Percentiles rank a stretch among this genome's conserved stretches.
These are phyloP conservation scores for Byssoonygena ceratinophila DNA, from an alignment of 2,329 filamentous ascomycete species.

Conservation along the genomic window DNA sequence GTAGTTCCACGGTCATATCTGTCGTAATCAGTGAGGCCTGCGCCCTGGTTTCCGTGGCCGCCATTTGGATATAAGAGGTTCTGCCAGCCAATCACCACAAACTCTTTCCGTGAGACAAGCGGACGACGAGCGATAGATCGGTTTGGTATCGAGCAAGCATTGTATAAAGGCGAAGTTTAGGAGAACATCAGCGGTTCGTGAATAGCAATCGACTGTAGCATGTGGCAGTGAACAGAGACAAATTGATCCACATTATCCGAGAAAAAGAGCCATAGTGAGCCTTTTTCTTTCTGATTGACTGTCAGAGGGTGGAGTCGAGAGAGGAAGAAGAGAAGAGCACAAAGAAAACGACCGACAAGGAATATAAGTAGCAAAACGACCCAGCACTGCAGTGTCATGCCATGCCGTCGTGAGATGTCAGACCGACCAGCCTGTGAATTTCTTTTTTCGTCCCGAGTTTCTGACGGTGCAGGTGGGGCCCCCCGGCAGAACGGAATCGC, in stretches of 20 bases:
- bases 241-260: slow-evolving; percentile 6
- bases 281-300: no score
- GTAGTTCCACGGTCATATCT: slow-evolving; percentile 32
- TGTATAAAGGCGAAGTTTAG: slow-evolving; percentile 16
- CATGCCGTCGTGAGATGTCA: not conserved
- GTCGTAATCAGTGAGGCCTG: slow-evolving; percentile 25
- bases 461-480: not conserved
- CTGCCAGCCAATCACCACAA: not conserved
- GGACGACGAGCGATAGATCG: not conserved
- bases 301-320: not conserved
- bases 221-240: not conserved
- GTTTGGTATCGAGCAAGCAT: slow-evolving; percentile 24
- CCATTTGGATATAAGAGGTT: slow-evolving; percentile 8
- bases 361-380: no score
- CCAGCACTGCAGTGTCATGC: no score
- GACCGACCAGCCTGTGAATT: no score
- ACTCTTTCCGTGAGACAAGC: not conserved
- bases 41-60: slow-evolving; percentile 7
- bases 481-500: not conserved
- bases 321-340: no score
- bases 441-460: not conserved
- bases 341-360: no score
- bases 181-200: not conserved
- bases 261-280: not conserved
- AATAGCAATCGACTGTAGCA: not conserved